Evolutionary conservation across 2,329 filamentous ascomycete genomes (phyloP), one percentile per base, ranked within the genome.

Genomic region (Immersiporthe knoxdaviesiana): DNA sequence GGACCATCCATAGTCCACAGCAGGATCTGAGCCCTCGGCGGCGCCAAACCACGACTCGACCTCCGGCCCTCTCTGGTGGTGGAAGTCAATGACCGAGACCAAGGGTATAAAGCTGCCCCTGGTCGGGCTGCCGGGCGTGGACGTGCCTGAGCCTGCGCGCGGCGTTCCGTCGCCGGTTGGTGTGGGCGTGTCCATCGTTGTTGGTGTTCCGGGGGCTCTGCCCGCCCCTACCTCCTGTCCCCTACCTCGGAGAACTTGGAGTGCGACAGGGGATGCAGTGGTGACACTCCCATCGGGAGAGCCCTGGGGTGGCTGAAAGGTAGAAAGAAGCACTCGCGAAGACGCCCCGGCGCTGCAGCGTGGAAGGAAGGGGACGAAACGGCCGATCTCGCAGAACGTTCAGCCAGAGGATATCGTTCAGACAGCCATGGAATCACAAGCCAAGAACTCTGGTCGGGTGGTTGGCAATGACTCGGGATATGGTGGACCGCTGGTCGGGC

Each of bases 1-100:
- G 37, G 90, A 87, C 96, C 96, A 99, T 77, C 96, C 93, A 81
- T 97, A 95, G 70, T 94, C 91, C 60, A 81, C 84, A 3, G 92
- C 92, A 14, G 95, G 93, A 79, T 97, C 94, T 69, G 83, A 84
- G 66, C 90, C 92, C 74, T 94, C 90, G 27, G 90, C 80, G 37
- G 81, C 88, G 71, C 93, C 94, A 77, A 97, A 93, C 92, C 95
- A 98, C 75, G 86, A 88, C 83, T 98, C 94, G 68, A 98, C 92
- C 82, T 99, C 96, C 41, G 96, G 96, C 11, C 96, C 96, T 78
- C 88, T 85, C 67, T 92, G 91, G 84, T 95, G 92, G 80, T 95
- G 92, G 78, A 95, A 95, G 79, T 91, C 92, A 75, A 95, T 91
- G 70, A 95, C 91, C 72, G 90, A 89, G 63, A 95, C 91, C 77